Percentiles rank a stretch among this genome's conserved stretches.
These are phyloP conservation scores for Chimonanthus salicifolius DNA, from an alignment of 164 flowering plant genomes.

Conservation along the genomic window DNA sequence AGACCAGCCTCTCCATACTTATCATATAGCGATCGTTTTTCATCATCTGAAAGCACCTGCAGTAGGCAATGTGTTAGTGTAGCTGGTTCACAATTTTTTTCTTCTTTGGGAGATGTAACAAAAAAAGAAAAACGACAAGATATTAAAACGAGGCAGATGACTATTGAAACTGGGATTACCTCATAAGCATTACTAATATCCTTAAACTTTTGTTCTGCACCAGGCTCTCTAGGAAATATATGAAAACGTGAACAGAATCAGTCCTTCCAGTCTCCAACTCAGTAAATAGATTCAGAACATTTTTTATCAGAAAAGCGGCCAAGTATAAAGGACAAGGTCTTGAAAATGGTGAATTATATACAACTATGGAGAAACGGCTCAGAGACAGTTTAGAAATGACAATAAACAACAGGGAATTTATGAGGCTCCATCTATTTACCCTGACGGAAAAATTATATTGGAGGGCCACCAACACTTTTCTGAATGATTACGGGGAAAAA, in stretches of 20 bases:
- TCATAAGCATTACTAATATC: conserved; percentile 96
- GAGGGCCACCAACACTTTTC: no score
- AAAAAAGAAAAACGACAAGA: no score
- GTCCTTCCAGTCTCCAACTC: background rate
- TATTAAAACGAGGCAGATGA: background rate
- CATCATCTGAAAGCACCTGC: conserved; percentile 97
- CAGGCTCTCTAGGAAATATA: conserved; percentile 62
- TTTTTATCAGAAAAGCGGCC: no score
- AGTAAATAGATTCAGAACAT: background rate
- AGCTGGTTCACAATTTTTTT: background rate
- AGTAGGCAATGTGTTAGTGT: background rate
- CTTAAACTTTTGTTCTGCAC: conserved; percentile 87
- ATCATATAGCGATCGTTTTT: conserved; percentile 86
- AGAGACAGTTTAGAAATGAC: no score
- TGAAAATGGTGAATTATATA: no score
- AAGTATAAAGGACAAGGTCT: no score
- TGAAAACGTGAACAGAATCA: background rate
- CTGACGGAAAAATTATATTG: no score
- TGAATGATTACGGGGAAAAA: no score
- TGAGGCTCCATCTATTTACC: no score
- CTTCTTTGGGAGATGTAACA: no score
- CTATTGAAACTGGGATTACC: conserved; percentile 32
- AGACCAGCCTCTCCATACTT: conserved; percentile 96
- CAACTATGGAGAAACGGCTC: no score
- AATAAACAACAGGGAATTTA: no score